Percentiles rank a stretch among this genome's conserved stretches.
Conservation (phyloP, 805 yeast species). For the Torulaspora franciscae region DNA sequence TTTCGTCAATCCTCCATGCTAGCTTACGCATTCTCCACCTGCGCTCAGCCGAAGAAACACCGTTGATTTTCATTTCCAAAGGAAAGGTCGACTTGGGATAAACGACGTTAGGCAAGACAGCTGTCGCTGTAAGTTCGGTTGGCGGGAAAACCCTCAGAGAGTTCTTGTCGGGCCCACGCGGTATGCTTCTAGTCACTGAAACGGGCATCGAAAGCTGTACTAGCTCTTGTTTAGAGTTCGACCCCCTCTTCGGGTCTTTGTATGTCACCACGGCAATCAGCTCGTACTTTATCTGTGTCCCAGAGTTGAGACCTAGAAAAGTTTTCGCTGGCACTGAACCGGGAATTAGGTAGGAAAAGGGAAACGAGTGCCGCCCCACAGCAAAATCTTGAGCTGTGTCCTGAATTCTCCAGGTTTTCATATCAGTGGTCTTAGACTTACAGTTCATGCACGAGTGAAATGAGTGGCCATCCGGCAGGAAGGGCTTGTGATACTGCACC, state of each 20-base stretch:
- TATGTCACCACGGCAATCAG: constrained; percentile 56
- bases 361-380: constrained; percentile 76
- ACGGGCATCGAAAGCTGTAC: constrained; percentile 55
- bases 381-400: constrained; percentile 52
- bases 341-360: constrained; percentile 83
- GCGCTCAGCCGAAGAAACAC: constrained; percentile 50
- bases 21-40: constrained; percentile 93
- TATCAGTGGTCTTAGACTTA: constrained; percentile 46
- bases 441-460: constrained; percentile 58
- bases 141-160: constrained; percentile 94
- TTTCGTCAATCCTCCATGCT: constrained; percentile 85
- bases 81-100: constrained; percentile 86
- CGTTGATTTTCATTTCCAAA: constrained; percentile 75
- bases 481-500: constrained; percentile 61
- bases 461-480: constrained; percentile 47
- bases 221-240: constrained; percentile 29
- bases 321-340: constrained; percentile 82
- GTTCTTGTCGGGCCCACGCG: constrained; percentile 78
- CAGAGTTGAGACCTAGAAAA: constrained; percentile 48
- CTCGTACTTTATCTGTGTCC: constrained; percentile 62
- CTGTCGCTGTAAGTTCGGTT: constrained; percentile 81
- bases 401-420: constrained; percentile 88
- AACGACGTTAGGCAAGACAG: constrained; percentile 80
- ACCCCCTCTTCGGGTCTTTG: constrained; percentile 33
- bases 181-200: constrained; percentile 67